Evolutionary conservation across 257 asterid genomes (phyloP), one percentile per base, ranked within the genome.

Genomic region (Verbena officinalis): DNA sequence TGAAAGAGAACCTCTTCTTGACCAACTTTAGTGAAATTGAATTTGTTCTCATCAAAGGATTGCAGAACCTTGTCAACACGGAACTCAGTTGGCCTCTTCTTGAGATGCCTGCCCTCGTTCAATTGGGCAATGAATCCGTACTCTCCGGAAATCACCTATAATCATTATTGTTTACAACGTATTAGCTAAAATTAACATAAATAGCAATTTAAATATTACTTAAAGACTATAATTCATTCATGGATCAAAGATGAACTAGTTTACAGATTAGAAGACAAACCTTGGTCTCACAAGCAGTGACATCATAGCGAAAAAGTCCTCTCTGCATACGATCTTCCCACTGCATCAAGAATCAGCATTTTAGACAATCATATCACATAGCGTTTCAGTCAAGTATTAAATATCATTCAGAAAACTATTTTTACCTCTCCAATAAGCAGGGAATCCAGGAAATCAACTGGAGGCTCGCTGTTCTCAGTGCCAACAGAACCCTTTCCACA

Each of bases 41-140:
- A 93, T 78, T 93, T 90, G 86, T 54, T 80, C 81, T 80, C 95
- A 52, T 93, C 97, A 27, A 93, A 93, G 72, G 95, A 83, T 85
- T 93, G 99, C 71, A 93, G 69, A 44, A 93, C 97, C 81, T 87
- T 82, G 64, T 93, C 98, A 3, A 93, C 97, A 45, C 86, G 91
- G 62, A 93, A 93, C 88, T 93, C 98, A 0, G 97, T 90, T 17
- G 96, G 98, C 95, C 98, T 84, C 78, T 93, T 93, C 87, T 89
- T 90, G 46, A 93, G 90, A 83, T 93, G 98, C 83, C 98, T 78
- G 59, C 98, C 98, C 80, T 93, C 95, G 34, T 93, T 93, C 64
- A 93, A 83, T 80, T 93, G 98, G 0, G 98, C 98, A 34, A 93
- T 70, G 24, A 93, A 90, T 17, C 97, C 96, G 73, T 84, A 83